Evolutionary conservation across 1,139 yeast genomes (phyloP).

Genomic region (Cylindricascospora bacillispora): DNA sequence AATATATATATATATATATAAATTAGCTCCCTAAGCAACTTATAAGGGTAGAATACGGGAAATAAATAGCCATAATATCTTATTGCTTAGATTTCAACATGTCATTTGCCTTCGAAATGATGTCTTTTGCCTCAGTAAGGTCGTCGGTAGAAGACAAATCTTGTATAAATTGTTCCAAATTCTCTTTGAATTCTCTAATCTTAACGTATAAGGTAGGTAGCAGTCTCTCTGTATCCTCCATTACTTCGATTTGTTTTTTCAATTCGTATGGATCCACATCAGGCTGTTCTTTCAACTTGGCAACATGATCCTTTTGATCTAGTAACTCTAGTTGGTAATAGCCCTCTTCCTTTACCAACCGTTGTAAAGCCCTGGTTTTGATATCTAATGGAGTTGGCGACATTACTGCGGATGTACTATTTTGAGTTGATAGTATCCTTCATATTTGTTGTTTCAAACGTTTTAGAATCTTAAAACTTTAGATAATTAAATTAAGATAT

Average conservation of each 20-base stretch:
- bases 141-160: slow-evolving; percentile 32
- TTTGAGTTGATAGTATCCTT: no score
- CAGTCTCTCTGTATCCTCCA: slow-evolving; percentile 57
- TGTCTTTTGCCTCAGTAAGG: slow-evolving; percentile 17
- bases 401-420: slow-evolving; percentile 30
- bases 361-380: slow-evolving; percentile 58
- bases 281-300: slow-evolving; percentile 26
- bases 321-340: slow-evolving; percentile 51
- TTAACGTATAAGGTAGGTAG: slow-evolving; percentile 48
- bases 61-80: no score
- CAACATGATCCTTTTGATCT: slow-evolving; percentile 46
- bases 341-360: slow-evolving; percentile 61
- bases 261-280: slow-evolving; percentile 57
- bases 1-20: no score
- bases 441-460: no score
- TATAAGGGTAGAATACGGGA: no score
- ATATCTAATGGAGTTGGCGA: slow-evolving; percentile 69
- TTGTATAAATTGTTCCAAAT: slow-evolving; percentile 32
- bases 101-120: slow-evolving; percentile 16
- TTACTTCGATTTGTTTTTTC: slow-evolving; percentile 51
- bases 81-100: slow-evolving; percentile 8
- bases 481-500: no score
- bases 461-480: no score
- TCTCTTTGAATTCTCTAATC: slow-evolving; percentile 36
- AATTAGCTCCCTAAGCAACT: no score